Conservation (phyloP, 139 green algal genomes). For the Chlorella sp. region DNA sequence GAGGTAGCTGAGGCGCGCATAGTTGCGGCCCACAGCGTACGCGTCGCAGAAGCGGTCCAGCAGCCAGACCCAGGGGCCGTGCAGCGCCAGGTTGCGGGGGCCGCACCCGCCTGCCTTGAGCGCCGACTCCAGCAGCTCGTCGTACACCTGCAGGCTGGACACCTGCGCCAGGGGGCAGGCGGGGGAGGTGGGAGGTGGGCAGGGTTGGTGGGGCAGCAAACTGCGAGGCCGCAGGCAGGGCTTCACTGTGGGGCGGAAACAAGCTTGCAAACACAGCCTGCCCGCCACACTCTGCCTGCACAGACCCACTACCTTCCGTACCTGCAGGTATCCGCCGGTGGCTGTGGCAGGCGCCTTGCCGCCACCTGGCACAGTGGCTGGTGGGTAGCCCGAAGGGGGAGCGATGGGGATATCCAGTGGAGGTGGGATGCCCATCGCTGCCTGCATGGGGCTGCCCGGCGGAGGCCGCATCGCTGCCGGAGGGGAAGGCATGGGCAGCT, state of each 20-base stretch:
- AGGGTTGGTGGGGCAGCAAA: neutral
- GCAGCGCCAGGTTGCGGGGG: conserved; percentile 40
- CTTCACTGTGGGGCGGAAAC: neutral
- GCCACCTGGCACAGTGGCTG: neutral
- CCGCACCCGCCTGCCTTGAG: conserved; percentile 49
- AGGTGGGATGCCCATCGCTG: neutral
- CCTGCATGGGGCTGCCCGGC: neutral
- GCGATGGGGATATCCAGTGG: neutral
- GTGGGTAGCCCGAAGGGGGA: neutral
- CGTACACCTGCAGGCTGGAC: conserved; percentile 58
- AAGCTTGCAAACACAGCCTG: neutral
- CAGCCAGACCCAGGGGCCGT: conserved; percentile 59
- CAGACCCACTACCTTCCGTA: no score
- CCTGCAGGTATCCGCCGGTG: conserved; percentile 28
- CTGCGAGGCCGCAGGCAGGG: neutral
- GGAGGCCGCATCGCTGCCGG: no score
- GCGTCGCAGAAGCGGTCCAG: conserved; percentile 41
- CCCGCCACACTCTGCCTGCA: neutral
- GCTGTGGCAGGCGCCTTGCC: conserved; percentile 26
- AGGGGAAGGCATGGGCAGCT: neutral
- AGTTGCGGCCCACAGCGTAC: conserved; percentile 55
- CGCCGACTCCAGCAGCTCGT: conserved; percentile 52
- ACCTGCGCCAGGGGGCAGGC: conserved; percentile 1
- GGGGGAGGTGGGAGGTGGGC: neutral
- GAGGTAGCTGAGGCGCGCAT: conserved; percentile 52